A percentile compares a stretch with the other conserved stretches of the same genome.
phyloP scores from a whole-genome alignment of 805 yeast species.

The Saccharomycopsis olivae region DNA sequence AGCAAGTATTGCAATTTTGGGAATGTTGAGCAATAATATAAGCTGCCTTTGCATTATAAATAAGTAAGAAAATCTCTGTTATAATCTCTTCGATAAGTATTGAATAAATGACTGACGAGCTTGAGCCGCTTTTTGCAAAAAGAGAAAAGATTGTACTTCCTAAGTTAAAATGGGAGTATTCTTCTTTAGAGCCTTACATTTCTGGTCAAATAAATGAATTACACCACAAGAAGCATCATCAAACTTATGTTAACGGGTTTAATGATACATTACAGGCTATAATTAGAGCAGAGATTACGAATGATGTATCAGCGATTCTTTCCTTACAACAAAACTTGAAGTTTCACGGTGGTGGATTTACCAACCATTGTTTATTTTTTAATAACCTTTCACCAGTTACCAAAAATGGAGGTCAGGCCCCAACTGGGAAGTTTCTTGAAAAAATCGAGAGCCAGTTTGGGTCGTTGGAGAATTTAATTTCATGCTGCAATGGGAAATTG shows the following conservation, averaged over 20 bases:
- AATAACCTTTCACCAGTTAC: constrained; percentile 33
- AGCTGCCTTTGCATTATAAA: too few species aligned
- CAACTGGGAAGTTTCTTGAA: constrained; percentile 22
- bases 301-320: constrained; percentile 31
- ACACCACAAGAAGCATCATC: constrained; percentile 41
- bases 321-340: constrained; percentile 36
- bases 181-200: constrained; percentile 39
- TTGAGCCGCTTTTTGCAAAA: neutral
- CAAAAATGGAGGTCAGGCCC: constrained; percentile 27
- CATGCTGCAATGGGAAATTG: constrained; percentile 24
- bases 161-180: constrained; percentile 35
- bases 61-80: too few species aligned
- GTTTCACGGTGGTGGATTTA: constrained; percentile 43
- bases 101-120: too few species aligned
- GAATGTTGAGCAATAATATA: too few species aligned
- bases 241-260: constrained; percentile 37
- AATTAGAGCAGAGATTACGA: constrained; percentile 27
- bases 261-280: constrained; percentile 35
- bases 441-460: constrained; percentile 34
- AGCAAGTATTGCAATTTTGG: too few species aligned
- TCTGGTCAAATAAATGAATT: constrained; percentile 36
- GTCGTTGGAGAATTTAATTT: constrained; percentile 30
- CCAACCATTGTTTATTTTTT: constrained; percentile 41
- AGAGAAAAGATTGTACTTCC: constrained; percentile 23
- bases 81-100: too few species aligned